Percentiles rank a stretch among this genome's conserved stretches.
These are phyloP conservation scores for Euphorbia pulcherrima DNA, from an alignment of 345 rosid species.

Conservation along the genomic window DNA sequence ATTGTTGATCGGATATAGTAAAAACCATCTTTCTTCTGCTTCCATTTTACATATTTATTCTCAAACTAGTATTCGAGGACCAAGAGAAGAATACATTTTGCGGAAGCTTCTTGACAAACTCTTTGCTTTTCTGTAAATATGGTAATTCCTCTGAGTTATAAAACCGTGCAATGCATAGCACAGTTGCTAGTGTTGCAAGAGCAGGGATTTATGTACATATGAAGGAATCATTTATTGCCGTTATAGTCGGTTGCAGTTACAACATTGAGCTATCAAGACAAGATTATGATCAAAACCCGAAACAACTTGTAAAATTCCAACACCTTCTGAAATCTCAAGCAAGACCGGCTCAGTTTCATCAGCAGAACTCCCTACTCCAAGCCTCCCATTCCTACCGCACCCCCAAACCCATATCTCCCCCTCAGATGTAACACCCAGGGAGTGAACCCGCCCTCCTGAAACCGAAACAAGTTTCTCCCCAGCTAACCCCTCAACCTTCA, in stretches of 20 bases:
- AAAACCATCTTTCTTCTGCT: too few relatives aligned
- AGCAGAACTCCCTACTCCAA: constrained; percentile 68
- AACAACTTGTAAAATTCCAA: constrained; percentile 51
- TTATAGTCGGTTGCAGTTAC: background rate
- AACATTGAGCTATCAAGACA: constrained; percentile 44
- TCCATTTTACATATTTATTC: too few relatives aligned
- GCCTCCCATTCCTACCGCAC: constrained; percentile 77
- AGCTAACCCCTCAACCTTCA: constrained; percentile 43
- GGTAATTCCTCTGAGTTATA: too few relatives aligned
- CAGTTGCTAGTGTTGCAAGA: too few relatives aligned
- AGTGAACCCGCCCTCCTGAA: constrained; percentile 73
- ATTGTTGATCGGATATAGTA: too few relatives aligned
- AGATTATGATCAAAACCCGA: constrained; percentile 83
- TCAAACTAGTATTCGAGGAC: too few relatives aligned
- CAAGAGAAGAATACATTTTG: too few relatives aligned
- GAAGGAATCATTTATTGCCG: background rate
- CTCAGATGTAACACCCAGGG: constrained; percentile 53
- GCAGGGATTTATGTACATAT: too few relatives aligned
- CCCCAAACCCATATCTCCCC: constrained; percentile 73
- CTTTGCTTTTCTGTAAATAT: too few relatives aligned
- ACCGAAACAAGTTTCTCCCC: constrained; percentile 48
- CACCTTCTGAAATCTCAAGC: constrained; percentile 54
- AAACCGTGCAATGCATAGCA: too few relatives aligned
- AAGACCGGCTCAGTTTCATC: constrained; percentile 64
- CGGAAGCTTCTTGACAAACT: too few relatives aligned